Base-by-base conservation (phyloP, 192 early-diverging fungal species). In the Coemansia sp. region DNA sequence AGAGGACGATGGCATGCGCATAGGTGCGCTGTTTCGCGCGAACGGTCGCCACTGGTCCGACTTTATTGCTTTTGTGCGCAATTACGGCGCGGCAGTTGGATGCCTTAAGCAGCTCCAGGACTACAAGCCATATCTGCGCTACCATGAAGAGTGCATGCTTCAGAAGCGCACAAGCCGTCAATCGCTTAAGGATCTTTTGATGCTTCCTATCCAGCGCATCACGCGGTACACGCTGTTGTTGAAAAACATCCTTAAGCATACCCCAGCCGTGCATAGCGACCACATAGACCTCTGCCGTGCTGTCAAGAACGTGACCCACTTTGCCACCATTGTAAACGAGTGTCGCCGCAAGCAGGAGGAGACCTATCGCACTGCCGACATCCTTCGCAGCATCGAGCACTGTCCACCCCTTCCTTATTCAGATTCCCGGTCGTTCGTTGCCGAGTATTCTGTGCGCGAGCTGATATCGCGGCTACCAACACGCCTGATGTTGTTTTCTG, bases 331-430 rank as follows among this genome's bases (percentile, higher is more conserved):
- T 34, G 72, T 81, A 62, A 81, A 81, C 54, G 73, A 81, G 66
- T 81, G 72, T 24, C 68, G 78, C 21, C 72, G 73, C 49, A 81
- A 73, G 60, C 78, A 81, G 41, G 78, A 81, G 60, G 78, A 81
- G 34, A 68, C 63, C 27, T 48, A 74, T 50, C 73, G 64, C 24
- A 24, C 68, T n/a, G 62, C 65, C 34, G 72, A 75, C 56, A 59
- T 72, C 9, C 60, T 73, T 51, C 65, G 67, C 31, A 64, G 65
- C 4, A 61, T 81, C n/a, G 73, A 60, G 51, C 44, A 47, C 28
- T 81, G 78, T 32, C 78, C 78, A 18, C 73, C 55, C 9, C 47
- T 81, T 49, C 62, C 69, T 0, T 67, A 60, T 48, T 58, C 65
- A 1, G 73, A 75, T 14, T 56, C 69, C n/a, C 72, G 78, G 2